Conservation (phyloP, 768 basidiomycete species). For the Pisolithus sp. region DNA sequence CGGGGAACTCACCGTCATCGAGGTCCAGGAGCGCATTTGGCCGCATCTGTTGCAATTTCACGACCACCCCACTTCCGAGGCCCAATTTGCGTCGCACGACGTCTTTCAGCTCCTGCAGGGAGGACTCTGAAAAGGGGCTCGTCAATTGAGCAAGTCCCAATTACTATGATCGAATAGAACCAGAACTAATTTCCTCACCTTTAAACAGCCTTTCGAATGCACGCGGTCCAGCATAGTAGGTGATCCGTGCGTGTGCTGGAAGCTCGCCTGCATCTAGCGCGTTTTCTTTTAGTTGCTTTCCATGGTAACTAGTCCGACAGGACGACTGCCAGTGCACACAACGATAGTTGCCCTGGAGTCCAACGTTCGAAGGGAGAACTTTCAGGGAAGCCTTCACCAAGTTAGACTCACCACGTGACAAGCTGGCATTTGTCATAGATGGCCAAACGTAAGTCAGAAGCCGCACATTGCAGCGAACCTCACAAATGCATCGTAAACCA, state of each 20-base stretch:
- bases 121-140: conserved; percentile 40
- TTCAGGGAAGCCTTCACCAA: too few relatives aligned
- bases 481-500: too few relatives aligned
- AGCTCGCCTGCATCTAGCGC: conserved; percentile 13
- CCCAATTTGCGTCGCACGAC: conserved; percentile 59
- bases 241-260: conserved; percentile 25
- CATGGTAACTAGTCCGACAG: conserved; percentile 12
- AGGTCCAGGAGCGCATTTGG: conserved; percentile 52
- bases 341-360: too few relatives aligned
- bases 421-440: too few relatives aligned
- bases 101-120: conserved; percentile 50
- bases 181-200: conserved; percentile 21
- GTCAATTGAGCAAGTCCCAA: conserved; percentile 1
- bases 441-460: too few relatives aligned
- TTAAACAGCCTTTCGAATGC: conserved; percentile 39
- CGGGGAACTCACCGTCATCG: conserved; percentile 59
- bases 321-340: not conserved
- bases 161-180: not conserved
- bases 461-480: too few relatives aligned
- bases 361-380: too few relatives aligned
- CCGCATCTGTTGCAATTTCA: conserved; percentile 48
- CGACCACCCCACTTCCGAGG: conserved; percentile 31
- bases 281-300: conserved; percentile 20
- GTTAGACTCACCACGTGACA: too few relatives aligned
- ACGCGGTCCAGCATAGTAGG: conserved; percentile 30